phyloP scores from a whole-genome alignment of 2,329 filamentous ascomycete genomes.

The Celoporthe dispersa region DNA sequence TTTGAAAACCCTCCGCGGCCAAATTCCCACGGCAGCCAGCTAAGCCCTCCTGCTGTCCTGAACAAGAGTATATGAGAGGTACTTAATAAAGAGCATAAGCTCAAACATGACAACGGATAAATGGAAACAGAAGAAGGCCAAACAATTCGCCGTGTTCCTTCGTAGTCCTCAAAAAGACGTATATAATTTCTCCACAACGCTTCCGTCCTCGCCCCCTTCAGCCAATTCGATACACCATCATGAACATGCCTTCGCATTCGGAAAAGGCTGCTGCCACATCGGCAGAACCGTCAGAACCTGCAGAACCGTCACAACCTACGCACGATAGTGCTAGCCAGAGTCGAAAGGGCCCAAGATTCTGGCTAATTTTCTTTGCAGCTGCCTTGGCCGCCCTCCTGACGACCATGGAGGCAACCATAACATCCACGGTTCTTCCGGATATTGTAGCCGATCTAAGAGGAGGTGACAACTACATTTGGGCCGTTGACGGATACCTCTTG shows the following conservation, averaged over 20 bases:
- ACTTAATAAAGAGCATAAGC: no score
- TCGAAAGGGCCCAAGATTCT: background rate
- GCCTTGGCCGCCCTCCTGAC: slow-evolving; percentile 26
- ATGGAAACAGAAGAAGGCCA: no score
- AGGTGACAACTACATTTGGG: slow-evolving; percentile 35
- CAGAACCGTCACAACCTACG: no score
- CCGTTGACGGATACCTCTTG: slow-evolving; percentile 34
- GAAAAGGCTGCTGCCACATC: background rate
- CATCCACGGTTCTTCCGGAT: slow-evolving; percentile 35
- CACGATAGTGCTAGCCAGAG: background rate
- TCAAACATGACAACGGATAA: no score
- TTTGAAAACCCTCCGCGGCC: no score
- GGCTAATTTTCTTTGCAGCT: background rate
- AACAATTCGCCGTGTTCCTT: no score
- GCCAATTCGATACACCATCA: background rate
- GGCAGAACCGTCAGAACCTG: no score
- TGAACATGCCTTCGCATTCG: background rate
- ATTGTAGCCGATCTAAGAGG: slow-evolving; percentile 34
- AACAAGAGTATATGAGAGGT: no score
- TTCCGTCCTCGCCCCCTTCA: background rate
- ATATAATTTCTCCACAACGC: no score
- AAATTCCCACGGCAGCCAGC: no score
- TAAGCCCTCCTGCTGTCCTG: no score
- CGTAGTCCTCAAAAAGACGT: no score
- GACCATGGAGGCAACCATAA: slow-evolving; percentile 35